Conservation (phyloP, 306 rosid species). For the Castanea sativa region DNA sequence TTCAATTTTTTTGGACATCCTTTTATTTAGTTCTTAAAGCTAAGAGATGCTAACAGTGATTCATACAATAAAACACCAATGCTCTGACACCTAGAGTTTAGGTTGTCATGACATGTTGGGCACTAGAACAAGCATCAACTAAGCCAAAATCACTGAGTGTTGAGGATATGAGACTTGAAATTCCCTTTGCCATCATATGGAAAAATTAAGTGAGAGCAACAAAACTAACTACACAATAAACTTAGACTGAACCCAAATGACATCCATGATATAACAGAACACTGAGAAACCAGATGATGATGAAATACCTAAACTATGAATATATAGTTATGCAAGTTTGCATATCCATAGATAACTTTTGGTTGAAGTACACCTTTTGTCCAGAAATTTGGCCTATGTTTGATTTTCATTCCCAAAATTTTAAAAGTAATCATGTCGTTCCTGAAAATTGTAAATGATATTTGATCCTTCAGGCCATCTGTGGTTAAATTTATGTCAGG, state of each 20-base stretch:
- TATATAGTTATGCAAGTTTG: neutral
- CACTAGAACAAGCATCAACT: neutral
- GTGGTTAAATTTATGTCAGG: too few relatives aligned
- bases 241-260: neutral
- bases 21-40: neutral
- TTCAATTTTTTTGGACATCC: neutral
- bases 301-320: neutral
- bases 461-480: too few relatives aligned
- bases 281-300: neutral
- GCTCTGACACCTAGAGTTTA: neutral
- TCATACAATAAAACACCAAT: neutral
- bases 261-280: neutral
- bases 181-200: neutral
- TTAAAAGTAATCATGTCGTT: too few relatives aligned
- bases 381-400: too few relatives aligned
- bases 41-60: neutral
- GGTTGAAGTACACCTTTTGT: too few relatives aligned
- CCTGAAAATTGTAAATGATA: too few relatives aligned
- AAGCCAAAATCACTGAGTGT: neutral
- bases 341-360: neutral
- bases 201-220: neutral
- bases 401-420: too few relatives aligned
- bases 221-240: neutral
- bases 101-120: neutral
- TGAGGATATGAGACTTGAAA: neutral